Conservation (phyloP, 2,329 filamentous ascomycete species). For the Botrytis byssoidea region DNA sequence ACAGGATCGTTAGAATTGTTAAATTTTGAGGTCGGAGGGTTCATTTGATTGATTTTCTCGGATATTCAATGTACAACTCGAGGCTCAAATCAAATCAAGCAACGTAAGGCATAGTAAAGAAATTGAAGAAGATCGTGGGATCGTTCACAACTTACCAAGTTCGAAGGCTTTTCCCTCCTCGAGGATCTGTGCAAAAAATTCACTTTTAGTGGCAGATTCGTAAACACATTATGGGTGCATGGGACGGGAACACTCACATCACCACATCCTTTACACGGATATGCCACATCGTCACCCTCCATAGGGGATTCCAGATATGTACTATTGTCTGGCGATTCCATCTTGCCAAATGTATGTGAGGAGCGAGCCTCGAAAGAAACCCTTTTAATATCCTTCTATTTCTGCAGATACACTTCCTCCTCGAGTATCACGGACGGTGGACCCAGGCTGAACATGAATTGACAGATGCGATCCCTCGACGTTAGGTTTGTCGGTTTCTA, state of each 20-base stretch:
- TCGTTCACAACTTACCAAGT: constrained; percentile 64
- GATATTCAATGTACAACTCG: constrained; percentile 19
- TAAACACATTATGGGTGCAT: constrained; percentile 5
- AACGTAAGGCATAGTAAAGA: constrained; percentile 16
- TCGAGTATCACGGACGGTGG: constrained; percentile 26
- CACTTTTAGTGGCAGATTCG: constrained; percentile 29
- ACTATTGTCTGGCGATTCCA: constrained; percentile 55
- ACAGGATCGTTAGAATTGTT: constrained; percentile 33
- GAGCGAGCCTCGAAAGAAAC: constrained; percentile 23
- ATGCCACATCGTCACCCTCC: constrained; percentile 75
- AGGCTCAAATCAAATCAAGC: constrained; percentile 20
- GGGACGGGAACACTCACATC: constrained; percentile 59
- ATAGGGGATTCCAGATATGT: constrained; percentile 47
- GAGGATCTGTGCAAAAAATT: constrained; percentile 64
- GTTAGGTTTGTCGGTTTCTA: constrained; percentile 21
- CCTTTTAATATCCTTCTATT: constrained; percentile 24
- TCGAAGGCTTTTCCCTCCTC: constrained; percentile 99
- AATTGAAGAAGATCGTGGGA: not conserved
- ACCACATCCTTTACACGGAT: constrained; percentile 89
- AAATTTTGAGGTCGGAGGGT: constrained; percentile 17
- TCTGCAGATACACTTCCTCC: constrained; percentile 31
- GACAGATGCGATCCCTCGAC: constrained; percentile 31
- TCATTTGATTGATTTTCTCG: constrained; percentile 14
- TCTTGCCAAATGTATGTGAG: constrained; percentile 34
- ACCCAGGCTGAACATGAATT: constrained; percentile 33